Evolutionary conservation across 2,329 filamentous ascomycete species (phyloP), one percentile per base, ranked within the genome.

Genomic region (Fusarium concolor): DNA sequence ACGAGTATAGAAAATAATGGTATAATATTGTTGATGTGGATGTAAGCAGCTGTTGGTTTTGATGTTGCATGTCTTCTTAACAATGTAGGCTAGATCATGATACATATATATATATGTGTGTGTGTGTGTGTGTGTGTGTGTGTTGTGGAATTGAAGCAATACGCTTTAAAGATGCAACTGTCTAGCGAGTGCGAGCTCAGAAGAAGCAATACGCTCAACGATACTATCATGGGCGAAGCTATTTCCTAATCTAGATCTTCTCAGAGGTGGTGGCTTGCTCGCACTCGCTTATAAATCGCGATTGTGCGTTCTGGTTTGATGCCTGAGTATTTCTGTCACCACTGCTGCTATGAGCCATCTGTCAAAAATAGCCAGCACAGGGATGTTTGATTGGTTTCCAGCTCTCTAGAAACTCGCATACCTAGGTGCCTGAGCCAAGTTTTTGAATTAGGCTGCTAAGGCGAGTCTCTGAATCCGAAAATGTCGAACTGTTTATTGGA

Each of bases 221-320:
- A 35, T 29, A 18, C 39, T 33, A 38, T 41, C 17, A 31, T 42
- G 38, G 28, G 33, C 22, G 39, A 52, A 29, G 6, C 37, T 49
- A 39, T 31, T 54, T 18, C 33, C 41, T 15, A 51, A 49, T 46
- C 37, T 26, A 61, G 41, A 29, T 26, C 18, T 17, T 49, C 26
- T 31, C 17, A 20, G 42, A 50, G 35, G 22, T 33, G 22, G 44
- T 47, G 52, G 57, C 57, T 59, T 65, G 29, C 50, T 67, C 64
- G 65, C 60, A 63, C 22, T 68, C 61, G 65, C 65, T 49, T 67
- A 60, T 67, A 60, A 41, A 24, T 31, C 46, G 10, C 33, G 24
- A 20, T 35, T 45, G 44, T n/a, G 56, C 10, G 17, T 31, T n/a
- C 26, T 10, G 26, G 26, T 26, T 26, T 10, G 2, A 26, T 37